phyloP scores from a whole-genome alignment of 139 green algal genomes.

The Tetratostichococcus sp. region DNA sequence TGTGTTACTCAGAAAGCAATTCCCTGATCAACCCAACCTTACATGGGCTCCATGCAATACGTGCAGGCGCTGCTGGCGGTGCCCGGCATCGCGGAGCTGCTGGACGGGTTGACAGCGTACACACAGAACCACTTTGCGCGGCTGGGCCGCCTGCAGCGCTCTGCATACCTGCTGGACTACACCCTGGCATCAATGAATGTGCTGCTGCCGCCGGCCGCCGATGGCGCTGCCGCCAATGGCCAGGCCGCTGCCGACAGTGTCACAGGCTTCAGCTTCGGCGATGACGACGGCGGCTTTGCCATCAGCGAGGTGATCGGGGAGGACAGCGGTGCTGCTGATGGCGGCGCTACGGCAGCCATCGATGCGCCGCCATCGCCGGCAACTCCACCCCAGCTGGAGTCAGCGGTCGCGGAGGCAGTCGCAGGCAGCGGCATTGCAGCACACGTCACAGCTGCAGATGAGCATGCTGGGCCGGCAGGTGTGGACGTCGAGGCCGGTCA shows the following conservation, averaged over 20 bases:
- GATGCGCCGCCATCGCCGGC: neutral
- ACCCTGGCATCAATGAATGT: constrained; percentile 74
- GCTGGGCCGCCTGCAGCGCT: constrained; percentile 73
- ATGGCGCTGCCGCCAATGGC: neutral
- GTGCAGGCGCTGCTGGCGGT: constrained; percentile 49
- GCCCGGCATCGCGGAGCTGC: constrained; percentile 51
- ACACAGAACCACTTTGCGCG: constrained; percentile 76
- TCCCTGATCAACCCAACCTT: too few relatives aligned
- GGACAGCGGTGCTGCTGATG: too few relatives aligned
- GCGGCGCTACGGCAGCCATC: too few relatives aligned
- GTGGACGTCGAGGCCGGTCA: too few relatives aligned
- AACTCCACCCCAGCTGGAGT: neutral
- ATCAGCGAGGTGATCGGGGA: too few relatives aligned
- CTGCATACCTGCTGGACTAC: constrained; percentile 84
- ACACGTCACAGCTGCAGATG: too few relatives aligned
- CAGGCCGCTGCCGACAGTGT: neutral
- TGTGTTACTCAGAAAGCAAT: too few relatives aligned
- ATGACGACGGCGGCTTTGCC: neutral
- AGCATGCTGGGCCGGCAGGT: too few relatives aligned
- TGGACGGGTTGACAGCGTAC: constrained; percentile 81
- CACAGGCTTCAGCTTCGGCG: too few relatives aligned
- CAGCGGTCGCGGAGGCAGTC: too few relatives aligned
- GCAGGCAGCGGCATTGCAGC: too few relatives aligned
- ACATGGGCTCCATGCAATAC: neutral
- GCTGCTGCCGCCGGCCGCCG: constrained; percentile 29